Percentiles rank a stretch among this genome's conserved stretches.
These are phyloP conservation scores for Cytospora schulzeri DNA, from an alignment of 2,329 filamentous ascomycete genomes.

Conservation along the genomic window DNA sequence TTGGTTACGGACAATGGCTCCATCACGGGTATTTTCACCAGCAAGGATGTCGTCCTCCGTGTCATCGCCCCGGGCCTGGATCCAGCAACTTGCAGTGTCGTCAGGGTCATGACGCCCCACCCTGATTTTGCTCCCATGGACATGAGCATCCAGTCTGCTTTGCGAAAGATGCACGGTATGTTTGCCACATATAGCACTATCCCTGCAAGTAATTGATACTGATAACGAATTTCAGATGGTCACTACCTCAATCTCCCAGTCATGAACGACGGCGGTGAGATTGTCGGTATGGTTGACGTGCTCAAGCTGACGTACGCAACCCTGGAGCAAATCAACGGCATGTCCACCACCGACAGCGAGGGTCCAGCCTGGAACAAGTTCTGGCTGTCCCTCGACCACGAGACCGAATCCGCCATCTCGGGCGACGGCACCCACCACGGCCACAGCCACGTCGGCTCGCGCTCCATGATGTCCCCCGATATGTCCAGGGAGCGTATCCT, in stretches of 20 bases:
- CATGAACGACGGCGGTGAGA: slow-evolving; percentile 96
- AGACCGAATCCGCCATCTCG: slow-evolving; percentile 95
- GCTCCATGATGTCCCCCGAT: slow-evolving; percentile 83
- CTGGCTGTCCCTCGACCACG: slow-evolving; percentile 93
- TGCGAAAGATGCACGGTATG: slow-evolving; percentile 98
- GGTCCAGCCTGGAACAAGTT: slow-evolving; percentile 99
- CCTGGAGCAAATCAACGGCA: slow-evolving; percentile 95
- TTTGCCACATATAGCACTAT: slow-evolving; percentile 25
- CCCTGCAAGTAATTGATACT: slow-evolving; percentile 7
- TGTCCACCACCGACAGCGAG: slow-evolving; percentile 84
- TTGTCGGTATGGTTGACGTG: slow-evolving; percentile 99
- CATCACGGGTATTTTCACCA: slow-evolving; percentile 98
- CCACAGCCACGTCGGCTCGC: slow-evolving; percentile 65
- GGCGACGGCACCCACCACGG: slow-evolving; percentile 77
- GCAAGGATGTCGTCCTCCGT: slow-evolving; percentile 96
- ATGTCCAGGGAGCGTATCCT: slow-evolving; percentile 68
- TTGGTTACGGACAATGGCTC: slow-evolving; percentile 95
- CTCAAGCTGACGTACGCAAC: slow-evolving; percentile 98
- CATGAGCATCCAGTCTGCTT: slow-evolving; percentile 97
- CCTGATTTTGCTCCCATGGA: slow-evolving; percentile 98
- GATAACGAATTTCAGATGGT: slow-evolving; percentile 66
- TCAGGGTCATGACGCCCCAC: slow-evolving; percentile 98
- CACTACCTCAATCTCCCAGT: slow-evolving; percentile 98
- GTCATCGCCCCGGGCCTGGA: slow-evolving; percentile 97
- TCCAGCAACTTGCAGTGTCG: slow-evolving; percentile 92